A percentile compares a stretch with the other conserved stretches of the same genome.
Conservation (phyloP, 1,284 basidiomycete genomes). For the Cryptococcus sp. region DNA sequence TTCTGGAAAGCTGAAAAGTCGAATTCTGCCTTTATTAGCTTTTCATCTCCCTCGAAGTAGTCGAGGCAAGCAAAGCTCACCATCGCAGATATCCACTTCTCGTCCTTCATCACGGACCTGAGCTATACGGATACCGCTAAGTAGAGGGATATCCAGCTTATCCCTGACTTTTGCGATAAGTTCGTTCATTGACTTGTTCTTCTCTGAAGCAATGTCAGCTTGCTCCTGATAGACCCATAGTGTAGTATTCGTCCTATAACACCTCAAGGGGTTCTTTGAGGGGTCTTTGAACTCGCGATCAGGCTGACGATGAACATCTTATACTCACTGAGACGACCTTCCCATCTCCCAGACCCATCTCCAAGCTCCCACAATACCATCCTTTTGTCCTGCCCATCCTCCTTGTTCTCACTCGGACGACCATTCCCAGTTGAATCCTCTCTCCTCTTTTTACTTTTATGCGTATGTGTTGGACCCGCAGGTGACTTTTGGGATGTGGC, state of each 20-base stretch:
- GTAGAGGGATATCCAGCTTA: conserved; percentile 6
- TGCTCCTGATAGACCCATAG: no score
- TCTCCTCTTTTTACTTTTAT: neutral
- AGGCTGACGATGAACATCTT: neutral
- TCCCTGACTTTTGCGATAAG: conserved; percentile 7
- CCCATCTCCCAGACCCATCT: neutral
- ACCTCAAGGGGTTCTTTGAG: no score
- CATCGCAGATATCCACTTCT: conserved; percentile 18
- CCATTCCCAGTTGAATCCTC: neutral
- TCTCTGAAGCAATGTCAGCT: conserved; percentile 1
- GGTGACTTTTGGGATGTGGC: neutral
- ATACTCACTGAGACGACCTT: conserved; percentile 1
- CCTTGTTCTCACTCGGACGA: neutral
- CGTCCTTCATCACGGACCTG: conserved; percentile 16
- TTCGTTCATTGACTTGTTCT: conserved; percentile 6
- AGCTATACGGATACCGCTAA: conserved; percentile 9
- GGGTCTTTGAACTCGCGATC: no score
- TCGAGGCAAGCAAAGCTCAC: conserved; percentile 7
- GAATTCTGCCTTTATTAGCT: conserved; percentile 16
- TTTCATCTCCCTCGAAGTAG: neutral
- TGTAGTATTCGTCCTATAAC: no score
- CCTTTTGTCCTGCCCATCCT: neutral
- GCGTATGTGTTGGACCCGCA: neutral
- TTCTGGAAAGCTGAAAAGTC: conserved; percentile 17
- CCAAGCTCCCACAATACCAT: neutral